Base-by-base conservation (phyloP, 768 basidiomycete genomes). In the Boletales sp. region DNA sequence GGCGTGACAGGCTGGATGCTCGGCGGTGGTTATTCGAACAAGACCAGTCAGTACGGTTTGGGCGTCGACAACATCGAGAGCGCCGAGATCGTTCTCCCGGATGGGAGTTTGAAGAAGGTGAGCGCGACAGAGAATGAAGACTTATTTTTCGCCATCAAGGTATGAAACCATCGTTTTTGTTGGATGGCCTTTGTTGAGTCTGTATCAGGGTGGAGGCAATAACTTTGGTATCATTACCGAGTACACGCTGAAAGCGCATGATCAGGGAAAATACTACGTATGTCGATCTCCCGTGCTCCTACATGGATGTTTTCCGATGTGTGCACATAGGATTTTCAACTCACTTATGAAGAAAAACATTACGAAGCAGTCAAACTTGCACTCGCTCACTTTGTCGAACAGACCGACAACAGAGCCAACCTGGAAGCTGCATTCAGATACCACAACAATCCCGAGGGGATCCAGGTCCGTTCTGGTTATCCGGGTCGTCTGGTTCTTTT, bases 1-100 rank as follows among this genome's bases (percentile, higher is more conserved):
- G 72, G 72, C 3, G 53, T 71, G 8, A 40, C 56, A 17, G 70
- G 70, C 9, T 72, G 57, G 55, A 43, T 68, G 32, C 48, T 72
- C 6, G 70, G 70, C 6, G 68, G 68, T 24, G 71, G 71, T 8
- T 72, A 64, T 53, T 67, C 69, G 0, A 48, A 61, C 52, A 64
- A 65, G 47, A 67, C 65, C 5, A 70, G 65, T 49, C 61, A 66
- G 42, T 61, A 60, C 47, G 68, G 71, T 9, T 47, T 72, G 13
- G 60, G 60, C 8, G 58, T 70, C 32, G 72, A 73, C 55, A 71
- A 68, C 45, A 39, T 73, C 12, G 46, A 49, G 14, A 59, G 45
- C 24, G 58, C 56, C 13, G 45, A 66, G 44, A 49, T 71, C 14
- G 66, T 70, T 12, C 44, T 65, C 4, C 66, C 69, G 11, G 59